Evolutionary conservation across 805 yeast genomes (phyloP), one percentile per base, ranked within the genome.

Genomic region (Priceomyces haplophilus): DNA sequence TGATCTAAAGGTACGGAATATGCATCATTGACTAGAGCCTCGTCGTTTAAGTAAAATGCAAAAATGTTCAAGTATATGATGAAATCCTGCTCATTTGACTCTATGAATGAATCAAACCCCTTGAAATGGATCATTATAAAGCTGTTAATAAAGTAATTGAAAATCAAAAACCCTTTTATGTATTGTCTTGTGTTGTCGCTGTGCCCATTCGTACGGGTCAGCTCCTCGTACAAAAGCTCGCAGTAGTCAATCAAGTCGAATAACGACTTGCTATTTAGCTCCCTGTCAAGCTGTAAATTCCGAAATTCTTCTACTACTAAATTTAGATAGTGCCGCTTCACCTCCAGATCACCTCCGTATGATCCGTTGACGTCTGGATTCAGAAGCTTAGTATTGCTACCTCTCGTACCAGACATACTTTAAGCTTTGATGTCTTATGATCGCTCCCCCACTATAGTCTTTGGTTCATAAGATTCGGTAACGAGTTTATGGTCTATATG

Each of bases 241-340:
- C 74, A 69, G 47, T 61, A 55, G 44, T 70, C 76, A 13, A 70
- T 67, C 17, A 70, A 52, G 44, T 69, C 76, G 49, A 70, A 69
- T 13, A 67, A 57, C 18, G 70, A 63, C 55, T 64, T 67, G 15
- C 51, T 41, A 32, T 51, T 47, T 11, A 69, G 45, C 10, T 43
- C 46, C 1, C 43, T 20, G 44, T 69, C 73, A n/a, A 62, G 49
- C 50, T 69, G 73, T 40, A 70, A 58, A 25, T 41, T 51, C 13
- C 72, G 56, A 45, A 70, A 67, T 47, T 67, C 73, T 41, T 61
- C 55, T 43, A 55, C 57, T 27, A 69, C 60, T 34, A 64, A 41
- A 35, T 52, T 50, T 15, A 43, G 46, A 34, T 61, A 64, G 44
- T 59, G 50, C 16, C 48, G 49, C 41, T 49, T 49, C 11, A 49